phyloP scores from a whole-genome alignment of 768 basidiomycete species.

The Ramaria rubella region DNA sequence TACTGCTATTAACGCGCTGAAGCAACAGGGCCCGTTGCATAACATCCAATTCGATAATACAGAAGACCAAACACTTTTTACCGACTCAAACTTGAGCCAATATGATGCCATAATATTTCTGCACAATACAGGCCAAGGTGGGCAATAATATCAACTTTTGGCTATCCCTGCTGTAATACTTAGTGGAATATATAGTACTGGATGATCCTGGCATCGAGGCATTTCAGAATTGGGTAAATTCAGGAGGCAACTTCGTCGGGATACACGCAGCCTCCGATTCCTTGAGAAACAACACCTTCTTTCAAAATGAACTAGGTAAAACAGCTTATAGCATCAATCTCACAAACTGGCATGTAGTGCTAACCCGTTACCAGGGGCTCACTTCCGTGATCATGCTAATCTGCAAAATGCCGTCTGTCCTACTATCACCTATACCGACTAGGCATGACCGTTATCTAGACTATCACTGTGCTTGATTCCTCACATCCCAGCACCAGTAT shows the following conservation, averaged over 20 bases:
- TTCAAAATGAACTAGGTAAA: slow-evolving; percentile 49
- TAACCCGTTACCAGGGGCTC: slow-evolving; percentile 38
- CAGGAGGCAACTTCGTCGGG: slow-evolving; percentile 65
- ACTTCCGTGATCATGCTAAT: slow-evolving; percentile 65
- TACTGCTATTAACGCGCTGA: slow-evolving; percentile 53
- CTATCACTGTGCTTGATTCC: slow-evolving; percentile 48
- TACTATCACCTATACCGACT: not conserved
- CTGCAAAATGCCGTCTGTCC: slow-evolving; percentile 54
- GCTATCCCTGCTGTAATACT: not conserved
- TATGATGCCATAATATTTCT: slow-evolving; percentile 69
- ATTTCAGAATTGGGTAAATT: slow-evolving; percentile 56
- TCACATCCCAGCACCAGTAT: slow-evolving; percentile 57
- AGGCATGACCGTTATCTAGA: slow-evolving; percentile 29
- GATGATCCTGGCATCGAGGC: slow-evolving; percentile 53
- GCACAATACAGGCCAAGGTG: slow-evolving; percentile 62
- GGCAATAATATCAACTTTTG: slow-evolving; percentile 15
- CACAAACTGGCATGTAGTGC: no score
- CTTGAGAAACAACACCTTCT: slow-evolving; percentile 52
- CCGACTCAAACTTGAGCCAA: slow-evolving; percentile 40
- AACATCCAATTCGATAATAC: slow-evolving; percentile 55
- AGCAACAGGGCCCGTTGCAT: slow-evolving; percentile 37
- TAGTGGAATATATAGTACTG: slow-evolving; percentile 43
- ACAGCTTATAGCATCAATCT: slow-evolving; percentile 1
- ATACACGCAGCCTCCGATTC: slow-evolving; percentile 62
- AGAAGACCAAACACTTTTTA: slow-evolving; percentile 56